Conservation (phyloP, 768 basidiomycete species). For the Tubosaeta sp. region DNA sequence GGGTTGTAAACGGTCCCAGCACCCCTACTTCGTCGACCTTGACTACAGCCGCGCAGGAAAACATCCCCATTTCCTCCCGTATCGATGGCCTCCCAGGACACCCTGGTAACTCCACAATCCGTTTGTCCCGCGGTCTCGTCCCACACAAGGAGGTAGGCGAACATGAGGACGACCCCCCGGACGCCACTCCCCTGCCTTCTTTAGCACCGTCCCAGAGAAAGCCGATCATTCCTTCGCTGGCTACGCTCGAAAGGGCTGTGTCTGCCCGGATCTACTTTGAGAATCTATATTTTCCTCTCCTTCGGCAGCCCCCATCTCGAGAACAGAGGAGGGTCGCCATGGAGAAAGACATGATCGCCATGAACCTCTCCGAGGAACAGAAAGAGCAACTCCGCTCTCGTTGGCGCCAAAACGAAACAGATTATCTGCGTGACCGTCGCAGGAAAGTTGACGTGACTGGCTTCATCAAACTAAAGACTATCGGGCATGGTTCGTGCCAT, state of each 20-base stretch:
- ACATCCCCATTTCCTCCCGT: constrained; percentile 44
- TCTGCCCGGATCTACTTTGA: constrained; percentile 93
- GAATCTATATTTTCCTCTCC: constrained; percentile 81
- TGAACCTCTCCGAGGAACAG: constrained; percentile 66
- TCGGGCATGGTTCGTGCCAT: constrained; percentile 74
- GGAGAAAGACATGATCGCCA: constrained; percentile 79
- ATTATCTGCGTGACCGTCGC: constrained; percentile 81
- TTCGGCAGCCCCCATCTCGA: constrained; percentile 80
- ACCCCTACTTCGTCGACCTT: constrained; percentile 65
- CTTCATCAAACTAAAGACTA: constrained; percentile 88
- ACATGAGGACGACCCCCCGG: constrained; percentile 42
- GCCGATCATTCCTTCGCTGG: constrained; percentile 78
- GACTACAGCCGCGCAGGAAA: constrained; percentile 74
- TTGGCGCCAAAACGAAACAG: constrained; percentile 86
- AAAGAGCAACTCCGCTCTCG: constrained; percentile 68
- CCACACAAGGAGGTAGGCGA: constrained; percentile 66
- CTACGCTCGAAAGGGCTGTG: constrained; percentile 91
- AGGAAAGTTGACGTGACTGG: constrained; percentile 79
- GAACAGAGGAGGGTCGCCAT: constrained; percentile 83
- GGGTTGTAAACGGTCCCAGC: constrained; percentile 77
- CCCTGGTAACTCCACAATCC: constrained; percentile 57
- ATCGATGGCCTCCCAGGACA: constrained; percentile 47
- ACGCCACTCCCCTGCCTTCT: constrained; percentile 26
- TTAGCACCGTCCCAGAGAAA: constrained; percentile 40
- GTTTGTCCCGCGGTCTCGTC: constrained; percentile 56